Base-by-base conservation (phyloP, 2,329 filamentous ascomycete genomes). In the Phialophora macrospora region DNA sequence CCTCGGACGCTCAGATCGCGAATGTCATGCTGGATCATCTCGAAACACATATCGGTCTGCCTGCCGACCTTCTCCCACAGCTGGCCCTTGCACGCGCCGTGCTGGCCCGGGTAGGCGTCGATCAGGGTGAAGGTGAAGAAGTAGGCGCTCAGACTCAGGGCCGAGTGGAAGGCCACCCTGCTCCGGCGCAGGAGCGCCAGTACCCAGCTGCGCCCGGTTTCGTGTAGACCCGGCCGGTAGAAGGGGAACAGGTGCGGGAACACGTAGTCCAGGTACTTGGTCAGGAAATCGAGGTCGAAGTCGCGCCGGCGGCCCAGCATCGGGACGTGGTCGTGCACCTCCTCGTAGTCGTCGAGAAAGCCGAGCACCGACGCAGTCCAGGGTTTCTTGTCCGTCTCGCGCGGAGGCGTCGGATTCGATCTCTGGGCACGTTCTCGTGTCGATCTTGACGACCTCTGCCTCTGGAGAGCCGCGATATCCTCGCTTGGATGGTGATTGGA, bases 191-290 rank as follows among this genome's bases (percentile, higher is more conserved):
- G 80, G 8, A 86, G 77, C 28, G 84, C 81, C 44, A 89, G 77
- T 26, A 89, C 77, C 87, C 87, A 89, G 38, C 83, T 82, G 55
- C 84, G 81, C 14, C 86, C 87, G 20, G 84, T 83, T 63, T 84
- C 79, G 2, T 85, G 78, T 6, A 87, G 72, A 1, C 79, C 78
- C 0, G 87, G 87, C 1, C 81, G 81, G 74, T 88, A 89, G 73
- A 88, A 85, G 1, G 87, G 87, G 71, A 86, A 88, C 0, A 88
- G 75, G 68, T 87, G 85, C 1, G 87, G 86, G 67, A 88, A 83
- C 17, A 88, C 80, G 67, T 85, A 83, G 74, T 89, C 87, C 55
- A 88, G 78, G 72, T 88, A 89, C 62, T 85, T 80, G 81, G 86
- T 85, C 62, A 84, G 75, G 55, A 83, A 80, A 71, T 73, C 57